A percentile compares a stretch with the other conserved stretches of the same genome.
These are phyloP conservation scores for Solanum verrucosum DNA, from an alignment of 257 asterid genomes.

Conservation along the genomic window DNA sequence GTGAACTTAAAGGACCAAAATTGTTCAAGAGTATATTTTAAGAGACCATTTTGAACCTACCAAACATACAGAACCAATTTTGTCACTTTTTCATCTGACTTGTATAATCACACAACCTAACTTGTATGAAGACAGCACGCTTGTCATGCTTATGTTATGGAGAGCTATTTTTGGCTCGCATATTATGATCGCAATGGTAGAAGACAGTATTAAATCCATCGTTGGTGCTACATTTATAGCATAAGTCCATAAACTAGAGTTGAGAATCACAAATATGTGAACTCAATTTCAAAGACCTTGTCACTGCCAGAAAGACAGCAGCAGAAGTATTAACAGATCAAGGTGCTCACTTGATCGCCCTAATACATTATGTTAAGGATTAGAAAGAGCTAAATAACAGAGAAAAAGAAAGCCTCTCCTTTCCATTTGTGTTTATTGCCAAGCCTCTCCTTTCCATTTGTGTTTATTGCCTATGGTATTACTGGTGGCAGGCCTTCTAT, in stretches of 20 bases:
- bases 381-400: not conserved
- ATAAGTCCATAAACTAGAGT: not conserved
- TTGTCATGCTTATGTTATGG: not conserved
- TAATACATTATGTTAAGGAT: not conserved
- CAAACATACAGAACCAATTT: not conserved
- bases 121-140: not conserved
- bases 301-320: not conserved
- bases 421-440: not conserved
- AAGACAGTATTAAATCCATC: not conserved
- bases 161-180: not conserved
- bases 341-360: not conserved
- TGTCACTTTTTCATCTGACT: not conserved
- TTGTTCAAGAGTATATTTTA: not conserved
- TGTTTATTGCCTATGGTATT: not conserved
- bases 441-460: not conserved
- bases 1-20: not conserved
- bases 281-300: not conserved
- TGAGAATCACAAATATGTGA: not conserved
- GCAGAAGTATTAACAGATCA: not conserved
- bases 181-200: not conserved
- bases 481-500: not conserved
- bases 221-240: not conserved
- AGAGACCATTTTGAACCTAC: not conserved
- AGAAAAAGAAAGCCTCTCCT: not conserved
- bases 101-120: not conserved